A percentile compares a stretch with the other conserved stretches of the same genome.
phyloP scores from a whole-genome alignment of 75 land plant species.

The Cupressus sempervirens region DNA sequence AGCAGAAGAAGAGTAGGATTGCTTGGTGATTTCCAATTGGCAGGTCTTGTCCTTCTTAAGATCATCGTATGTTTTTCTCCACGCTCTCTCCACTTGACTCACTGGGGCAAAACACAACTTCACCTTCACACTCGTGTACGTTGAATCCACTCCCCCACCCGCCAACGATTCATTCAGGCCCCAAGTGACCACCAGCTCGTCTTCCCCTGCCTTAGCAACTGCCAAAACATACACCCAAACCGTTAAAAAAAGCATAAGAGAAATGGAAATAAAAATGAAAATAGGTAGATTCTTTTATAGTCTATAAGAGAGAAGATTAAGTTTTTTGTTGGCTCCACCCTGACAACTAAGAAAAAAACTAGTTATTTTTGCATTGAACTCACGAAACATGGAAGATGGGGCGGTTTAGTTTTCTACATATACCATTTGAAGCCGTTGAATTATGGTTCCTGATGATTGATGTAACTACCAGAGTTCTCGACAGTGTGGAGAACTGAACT shows the following conservation, averaged over 20 bases:
- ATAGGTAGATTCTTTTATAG: too few species aligned
- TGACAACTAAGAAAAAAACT: neutral
- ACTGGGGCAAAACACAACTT: conserved; percentile 71
- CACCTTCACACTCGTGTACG: conserved; percentile 29
- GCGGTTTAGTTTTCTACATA: neutral
- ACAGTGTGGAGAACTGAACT: conserved; percentile 25
- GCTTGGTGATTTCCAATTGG: conserved; percentile 29
- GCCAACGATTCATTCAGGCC: conserved; percentile 23
- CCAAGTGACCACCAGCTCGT: conserved; percentile 56
- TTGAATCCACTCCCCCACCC: conserved; percentile 21
- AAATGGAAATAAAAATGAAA: too few species aligned
- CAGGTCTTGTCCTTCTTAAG: conserved; percentile 74
- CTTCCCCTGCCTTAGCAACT: conserved; percentile 62
- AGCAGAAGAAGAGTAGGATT: conserved; percentile 16
- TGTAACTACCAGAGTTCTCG: conserved; percentile 10
- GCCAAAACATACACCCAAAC: neutral
- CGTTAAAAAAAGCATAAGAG: neutral
- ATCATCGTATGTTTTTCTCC: conserved; percentile 26
- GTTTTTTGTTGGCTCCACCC: too few species aligned
- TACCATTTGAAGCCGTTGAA: neutral
- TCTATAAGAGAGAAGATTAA: too few species aligned
- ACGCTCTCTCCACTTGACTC: conserved; percentile 46
- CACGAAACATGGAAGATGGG: neutral
- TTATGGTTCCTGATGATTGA: neutral
- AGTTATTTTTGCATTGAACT: neutral